phyloP scores from a whole-genome alignment of 495 filamentous ascomycete genomes.

The Pseudomonodictys pantanalensis region DNA sequence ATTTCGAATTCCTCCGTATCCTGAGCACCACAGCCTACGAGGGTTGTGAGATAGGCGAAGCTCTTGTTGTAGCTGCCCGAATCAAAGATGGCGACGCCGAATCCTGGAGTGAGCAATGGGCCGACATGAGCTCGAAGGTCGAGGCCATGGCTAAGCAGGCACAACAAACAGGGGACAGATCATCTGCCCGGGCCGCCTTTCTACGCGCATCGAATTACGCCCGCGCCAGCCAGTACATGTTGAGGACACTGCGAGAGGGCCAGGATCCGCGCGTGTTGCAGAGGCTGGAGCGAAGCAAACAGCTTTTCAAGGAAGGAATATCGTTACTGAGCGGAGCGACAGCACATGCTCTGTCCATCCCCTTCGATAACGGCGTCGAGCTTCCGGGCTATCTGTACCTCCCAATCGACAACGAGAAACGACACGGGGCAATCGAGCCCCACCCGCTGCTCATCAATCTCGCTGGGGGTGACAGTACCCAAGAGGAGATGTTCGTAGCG shows the following conservation, averaged over 20 bases:
- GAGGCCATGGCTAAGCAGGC: background rate
- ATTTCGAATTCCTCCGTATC: constrained; percentile 3
- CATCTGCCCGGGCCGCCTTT: background rate
- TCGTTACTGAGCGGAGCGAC: background rate
- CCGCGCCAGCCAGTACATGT: constrained; percentile 4
- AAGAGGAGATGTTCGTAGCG: background rate
- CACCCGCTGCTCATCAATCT: background rate
- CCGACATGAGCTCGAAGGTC: background rate
- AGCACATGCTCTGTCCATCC: background rate
- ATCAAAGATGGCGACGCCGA: background rate
- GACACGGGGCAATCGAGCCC: background rate
- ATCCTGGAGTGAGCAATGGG: background rate
- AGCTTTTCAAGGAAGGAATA: background rate
- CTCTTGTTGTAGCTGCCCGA: background rate
- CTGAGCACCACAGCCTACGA: background rate
- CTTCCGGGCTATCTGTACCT: background rate
- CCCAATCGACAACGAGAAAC: background rate
- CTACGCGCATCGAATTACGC: background rate
- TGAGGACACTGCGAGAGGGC: background rate
- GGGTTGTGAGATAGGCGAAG: background rate
- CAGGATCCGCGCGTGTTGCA: background rate
- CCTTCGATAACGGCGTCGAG: background rate
- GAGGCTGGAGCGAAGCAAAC: background rate
- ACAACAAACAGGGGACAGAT: background rate
- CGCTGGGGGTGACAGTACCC: background rate